Evolutionary conservation across 306 rosid genomes (phyloP), one percentile per base, ranked within the genome.

Genomic region (Rubus parviflorus): DNA sequence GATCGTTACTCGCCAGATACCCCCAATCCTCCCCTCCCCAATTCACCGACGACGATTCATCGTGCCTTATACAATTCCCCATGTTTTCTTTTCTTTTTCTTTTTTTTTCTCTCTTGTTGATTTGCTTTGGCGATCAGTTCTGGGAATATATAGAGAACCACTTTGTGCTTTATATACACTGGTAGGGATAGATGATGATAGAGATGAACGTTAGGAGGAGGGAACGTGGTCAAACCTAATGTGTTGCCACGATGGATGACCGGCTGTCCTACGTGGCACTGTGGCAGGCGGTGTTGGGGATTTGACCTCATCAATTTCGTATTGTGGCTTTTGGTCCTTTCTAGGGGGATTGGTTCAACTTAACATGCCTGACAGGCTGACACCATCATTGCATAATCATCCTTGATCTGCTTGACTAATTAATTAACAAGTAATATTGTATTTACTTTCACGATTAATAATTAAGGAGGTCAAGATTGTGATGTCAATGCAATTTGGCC

Each of bases 11-110:
- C 11, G 72, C 74, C 43, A 35, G 45, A 17, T 73, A 75, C 11
- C 82, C 86, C 89, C 89, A 89, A 0, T 89, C 89, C 5, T 86
- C 93, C 14, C 84, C 83, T 71, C 63, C 82, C 80, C 86, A 79
- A 7, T 46, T 74, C 81, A 61, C 42, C 38, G 86, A 75, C 15
- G 90, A 85, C 61, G 72, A n/a, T 0, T n/a, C 19, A 5, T 80
- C 90, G 6, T 66, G 87, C 78, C 82, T 79, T 70, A 93, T 45
- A 83, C 98, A 93, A 4, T 93, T 93, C n/a, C 98, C 98, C 98
- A 93, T 93, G 12, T 40, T 1, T 1, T 49, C 0, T 6, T 17
- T 0, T 14, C 23, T 48, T 75, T 68, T 6, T 49, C 35, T 51
- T 48, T 64, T 12, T 41, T 15, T 45, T 63, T 9, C 19, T 68